phyloP scores from a whole-genome alignment of 441 rosid genomes.

The Aquilaria agallochum region DNA sequence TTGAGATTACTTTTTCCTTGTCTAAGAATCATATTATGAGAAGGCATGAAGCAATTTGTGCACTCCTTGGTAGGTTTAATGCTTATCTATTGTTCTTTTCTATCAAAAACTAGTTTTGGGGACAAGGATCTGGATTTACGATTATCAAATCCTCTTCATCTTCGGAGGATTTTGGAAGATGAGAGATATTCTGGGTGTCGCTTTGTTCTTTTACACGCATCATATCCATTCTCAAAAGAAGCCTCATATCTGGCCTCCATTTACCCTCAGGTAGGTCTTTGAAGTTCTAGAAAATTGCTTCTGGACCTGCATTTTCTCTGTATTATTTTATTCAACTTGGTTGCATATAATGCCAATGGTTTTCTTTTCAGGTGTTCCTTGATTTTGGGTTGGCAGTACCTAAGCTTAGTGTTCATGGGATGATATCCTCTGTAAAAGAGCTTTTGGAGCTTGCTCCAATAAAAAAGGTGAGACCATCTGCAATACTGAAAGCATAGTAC shows the following conservation, averaged over 20 bases:
- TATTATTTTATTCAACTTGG: conserved; percentile 11
- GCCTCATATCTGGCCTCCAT: conserved; percentile 90
- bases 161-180: conserved; percentile 75
- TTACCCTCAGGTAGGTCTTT: conserved; percentile 60
- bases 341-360: conserved; percentile 16
- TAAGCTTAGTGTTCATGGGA: conserved; percentile 85
- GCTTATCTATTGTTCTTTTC: conserved; percentile 7
- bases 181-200: conserved; percentile 68
- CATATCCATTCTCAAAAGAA: conserved; percentile 96
- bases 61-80: conserved; percentile 4
- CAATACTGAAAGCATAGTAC: background rate
- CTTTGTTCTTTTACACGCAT: conserved; percentile 87
- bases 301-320: conserved; percentile 1
- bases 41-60: background rate
- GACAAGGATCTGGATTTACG: conserved; percentile 93
- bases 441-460: conserved; percentile 85
- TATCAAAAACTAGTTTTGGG: conserved; percentile 58
- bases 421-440: conserved; percentile 85
- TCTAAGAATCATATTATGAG: background rate
- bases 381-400: conserved; percentile 97
- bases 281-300: conserved; percentile 4
- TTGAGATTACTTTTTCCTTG: background rate
- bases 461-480: conserved; percentile 60
- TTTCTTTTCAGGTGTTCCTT: conserved; percentile 68
- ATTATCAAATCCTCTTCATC: conserved; percentile 87